Evolutionary conservation across 108 stramenopile species (phyloP), one percentile per base, ranked within the genome.

Genomic region (Thalassiosira profunda): DNA sequence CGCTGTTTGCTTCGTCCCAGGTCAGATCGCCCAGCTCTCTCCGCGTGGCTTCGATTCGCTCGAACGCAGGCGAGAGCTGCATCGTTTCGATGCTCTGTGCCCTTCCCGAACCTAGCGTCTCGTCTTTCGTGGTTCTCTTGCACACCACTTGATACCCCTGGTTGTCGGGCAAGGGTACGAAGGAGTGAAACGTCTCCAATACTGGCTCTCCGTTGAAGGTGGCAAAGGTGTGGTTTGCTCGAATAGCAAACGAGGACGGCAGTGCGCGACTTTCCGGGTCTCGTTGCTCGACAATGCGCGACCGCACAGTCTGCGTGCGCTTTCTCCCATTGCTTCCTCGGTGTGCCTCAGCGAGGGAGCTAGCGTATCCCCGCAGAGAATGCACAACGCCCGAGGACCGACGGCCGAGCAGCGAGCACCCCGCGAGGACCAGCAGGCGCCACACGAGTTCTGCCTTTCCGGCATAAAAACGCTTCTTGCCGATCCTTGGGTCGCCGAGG

Each of bases 81-180:
- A 44, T 44, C 43, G 43, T 44, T 44, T 44, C 43, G 6, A 44
- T 44, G 20, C 43, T 44, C 20, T 44, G 43, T 6, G 43, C 43
- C 43, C 43, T 4, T 44, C 43, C 43, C 4, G 43, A 44, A 20
- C 18, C 18, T 20, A 44, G 20, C 20, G 43, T 44, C 4, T 44
- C 20, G 43, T 44, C 43, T 44, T 44, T 44, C 20, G 4, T 44
- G 6, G 17, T 44, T 6, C 17, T 20, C 6, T 56, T 56, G 55
- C 36, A 56, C 17, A 56, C 28, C 17, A 56, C 55, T 1, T 56
- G 55, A 30, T 56, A 56, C 20, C 55, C 55, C 14, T 11, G 34
- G 29, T 56, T 56, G 29, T 31, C 20, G 14, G 55, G 55, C 12
- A 56, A 18, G 33, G 55, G 55, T 14, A 56, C 55, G 55, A 56